Percentiles rank a stretch among this genome's conserved stretches.
phyloP scores from a whole-genome alignment of 176 grass and related monocot species.

The Zea luxurians region DNA sequence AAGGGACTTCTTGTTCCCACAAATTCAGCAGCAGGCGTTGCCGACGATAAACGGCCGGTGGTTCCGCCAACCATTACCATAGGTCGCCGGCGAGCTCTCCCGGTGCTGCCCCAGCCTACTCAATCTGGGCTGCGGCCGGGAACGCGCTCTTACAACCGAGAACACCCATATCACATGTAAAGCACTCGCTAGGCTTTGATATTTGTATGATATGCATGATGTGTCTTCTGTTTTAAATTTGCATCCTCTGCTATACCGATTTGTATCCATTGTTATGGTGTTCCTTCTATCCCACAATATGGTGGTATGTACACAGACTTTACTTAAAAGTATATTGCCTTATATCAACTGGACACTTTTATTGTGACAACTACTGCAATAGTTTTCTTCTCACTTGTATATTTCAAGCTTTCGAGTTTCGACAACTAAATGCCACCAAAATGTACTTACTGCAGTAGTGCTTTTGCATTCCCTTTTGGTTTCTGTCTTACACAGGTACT shows the following conservation, averaged over 20 bases:
- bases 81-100: too few species aligned
- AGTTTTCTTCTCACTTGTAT: not conserved
- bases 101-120: too few species aligned
- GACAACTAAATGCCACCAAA: not conserved
- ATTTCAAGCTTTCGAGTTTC: conserved; percentile 10
- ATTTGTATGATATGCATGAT: conserved; percentile 16
- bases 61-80: too few species aligned
- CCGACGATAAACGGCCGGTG: too few species aligned
- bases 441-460: conserved; percentile 12
- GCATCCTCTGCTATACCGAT: not conserved
- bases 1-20: too few species aligned
- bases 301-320: not conserved
- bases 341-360: not conserved
- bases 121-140: too few species aligned
- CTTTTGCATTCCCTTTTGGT: conserved; percentile 7
- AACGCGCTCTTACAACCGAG: too few species aligned
- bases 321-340: not conserved
- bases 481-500: not conserved
- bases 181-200: not conserved
- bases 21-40: too few species aligned
- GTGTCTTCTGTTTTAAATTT: conserved; percentile 20
- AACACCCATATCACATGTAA: not conserved
- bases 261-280: not conserved
- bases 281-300: not conserved
- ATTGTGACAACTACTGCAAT: conserved; percentile 1